Evolutionary conservation across 495 filamentous ascomycete species (phyloP).

Genomic region (Aspergillus indologenus): DNA sequence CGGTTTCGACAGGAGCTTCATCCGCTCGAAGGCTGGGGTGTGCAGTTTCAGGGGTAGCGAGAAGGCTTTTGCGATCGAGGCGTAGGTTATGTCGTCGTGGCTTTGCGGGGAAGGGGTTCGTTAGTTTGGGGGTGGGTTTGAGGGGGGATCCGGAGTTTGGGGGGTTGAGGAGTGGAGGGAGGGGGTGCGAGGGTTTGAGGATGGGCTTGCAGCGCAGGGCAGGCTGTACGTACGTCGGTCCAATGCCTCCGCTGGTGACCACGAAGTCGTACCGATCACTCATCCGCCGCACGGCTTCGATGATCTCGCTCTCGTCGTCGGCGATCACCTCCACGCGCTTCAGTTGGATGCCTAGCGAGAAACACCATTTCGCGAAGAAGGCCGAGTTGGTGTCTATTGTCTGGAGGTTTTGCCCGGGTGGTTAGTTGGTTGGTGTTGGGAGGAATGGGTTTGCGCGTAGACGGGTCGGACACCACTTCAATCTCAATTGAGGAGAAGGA

Average conservation of each 20-base stretch:
- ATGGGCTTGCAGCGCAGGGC: background rate
- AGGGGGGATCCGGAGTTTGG: no score
- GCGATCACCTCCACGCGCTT: slow-evolving; percentile 89
- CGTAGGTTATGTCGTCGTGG: slow-evolving; percentile 97
- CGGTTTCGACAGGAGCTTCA: slow-evolving; percentile 75
- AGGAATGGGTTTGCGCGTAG: background rate
- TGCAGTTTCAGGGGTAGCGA: slow-evolving; percentile 71
- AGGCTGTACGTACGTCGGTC: slow-evolving; percentile 68
- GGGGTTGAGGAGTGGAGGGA: no score
- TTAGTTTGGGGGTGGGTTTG: background rate
- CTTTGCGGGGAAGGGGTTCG: slow-evolving; percentile 34
- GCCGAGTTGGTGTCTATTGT: slow-evolving; percentile 91
- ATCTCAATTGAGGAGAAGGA: no score
- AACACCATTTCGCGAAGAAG: slow-evolving; percentile 91
- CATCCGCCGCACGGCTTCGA: slow-evolving; percentile 84
- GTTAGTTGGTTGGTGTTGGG: slow-evolving; percentile 4
- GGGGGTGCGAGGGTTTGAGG: background rate
- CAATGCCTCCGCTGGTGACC: slow-evolving; percentile 92
- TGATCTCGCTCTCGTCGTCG: slow-evolving; percentile 86
- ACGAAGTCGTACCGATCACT: slow-evolving; percentile 87
- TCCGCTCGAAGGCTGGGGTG: slow-evolving; percentile 67
- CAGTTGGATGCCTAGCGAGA: slow-evolving; percentile 81
- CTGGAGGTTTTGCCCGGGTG: slow-evolving; percentile 29
- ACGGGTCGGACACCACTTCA: no score
- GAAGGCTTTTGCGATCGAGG: slow-evolving; percentile 90